Conservation (phyloP, 2,329 filamentous ascomycete genomes). For the Monosporascus sp. region DNA sequence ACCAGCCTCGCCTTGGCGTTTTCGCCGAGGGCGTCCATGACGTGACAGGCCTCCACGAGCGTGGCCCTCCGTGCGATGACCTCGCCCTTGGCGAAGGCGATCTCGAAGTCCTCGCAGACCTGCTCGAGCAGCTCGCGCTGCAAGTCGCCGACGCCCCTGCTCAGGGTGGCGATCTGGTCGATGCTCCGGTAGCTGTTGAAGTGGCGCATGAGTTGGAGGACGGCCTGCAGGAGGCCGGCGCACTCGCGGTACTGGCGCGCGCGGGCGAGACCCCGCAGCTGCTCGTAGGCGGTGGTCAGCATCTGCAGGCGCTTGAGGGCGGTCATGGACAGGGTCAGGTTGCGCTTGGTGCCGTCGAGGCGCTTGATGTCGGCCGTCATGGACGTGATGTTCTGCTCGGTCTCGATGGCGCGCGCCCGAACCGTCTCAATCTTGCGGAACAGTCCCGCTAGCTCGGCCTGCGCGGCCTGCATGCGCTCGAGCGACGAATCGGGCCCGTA, state of each 20-base stretch:
- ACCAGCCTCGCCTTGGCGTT: conserved; percentile 75
- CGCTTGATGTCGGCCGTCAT: conserved; percentile 99
- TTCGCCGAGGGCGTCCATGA: conserved; percentile 93
- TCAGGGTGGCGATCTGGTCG: conserved; percentile 92
- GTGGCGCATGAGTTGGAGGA: conserved; percentile 95
- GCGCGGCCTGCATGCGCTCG: conserved; percentile 84
- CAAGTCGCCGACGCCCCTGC: conserved; percentile 86
- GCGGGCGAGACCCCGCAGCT: conserved; percentile 76
- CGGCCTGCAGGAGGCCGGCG: conserved; percentile 86
- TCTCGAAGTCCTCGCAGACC: conserved; percentile 98
- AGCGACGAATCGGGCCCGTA: conserved; percentile 83
- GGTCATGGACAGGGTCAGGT: conserved; percentile 95
- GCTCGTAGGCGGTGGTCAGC: conserved; percentile 98
- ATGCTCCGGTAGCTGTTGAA: conserved; percentile 98
- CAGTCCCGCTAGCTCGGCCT: conserved; percentile 80
- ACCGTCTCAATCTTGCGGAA: conserved; percentile 96
- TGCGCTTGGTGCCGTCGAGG: conserved; percentile 92
- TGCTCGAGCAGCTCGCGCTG: conserved; percentile 92
- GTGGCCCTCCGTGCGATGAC: conserved; percentile 63
- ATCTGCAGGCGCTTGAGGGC: conserved; percentile 95
- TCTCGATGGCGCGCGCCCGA: conserved; percentile 80
- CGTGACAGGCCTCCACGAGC: conserved; percentile 80
- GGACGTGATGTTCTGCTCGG: conserved; percentile 91
- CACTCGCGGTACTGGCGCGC: conserved; percentile 92
- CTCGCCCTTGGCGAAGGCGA: conserved; percentile 87